Evolutionary conservation across 2,329 filamentous ascomycete species (phyloP).

Genomic region (Neophaeococcomyces mojaviensis): DNA sequence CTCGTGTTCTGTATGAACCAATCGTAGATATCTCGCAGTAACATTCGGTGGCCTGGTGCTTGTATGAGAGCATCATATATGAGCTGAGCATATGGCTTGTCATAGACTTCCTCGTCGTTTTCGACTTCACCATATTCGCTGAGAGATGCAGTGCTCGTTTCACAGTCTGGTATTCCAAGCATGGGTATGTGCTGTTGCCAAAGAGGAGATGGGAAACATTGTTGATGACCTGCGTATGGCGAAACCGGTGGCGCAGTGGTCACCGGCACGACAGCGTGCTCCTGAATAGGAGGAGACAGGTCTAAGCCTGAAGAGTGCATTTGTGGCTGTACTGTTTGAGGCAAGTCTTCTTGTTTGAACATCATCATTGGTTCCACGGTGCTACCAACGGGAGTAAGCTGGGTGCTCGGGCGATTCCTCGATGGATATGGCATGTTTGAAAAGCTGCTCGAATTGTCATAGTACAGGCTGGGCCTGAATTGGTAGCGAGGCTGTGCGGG

Average conservation of each 20-base stretch:
- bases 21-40: slow-evolving; percentile 77
- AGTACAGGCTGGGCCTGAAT: not conserved
- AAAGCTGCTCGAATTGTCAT: not conserved
- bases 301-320: not conserved
- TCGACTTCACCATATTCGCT: slow-evolving; percentile 5
- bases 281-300: not conserved
- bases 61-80: slow-evolving; percentile 70
- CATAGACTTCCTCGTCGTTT: slow-evolving; percentile 30
- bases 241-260: not conserved
- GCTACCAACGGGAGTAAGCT: not conserved
- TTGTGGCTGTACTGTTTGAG: not conserved
- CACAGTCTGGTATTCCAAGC: not conserved
- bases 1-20: slow-evolving; percentile 81
- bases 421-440: not conserved
- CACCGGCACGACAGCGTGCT: not conserved
- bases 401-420: not conserved
- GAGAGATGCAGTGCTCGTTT: slow-evolving; percentile 4
- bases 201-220: not conserved
- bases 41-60: slow-evolving; percentile 60
- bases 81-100: slow-evolving; percentile 71
- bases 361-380: slow-evolving; percentile 7
- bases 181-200: slow-evolving; percentile 2
- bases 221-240: not conserved
- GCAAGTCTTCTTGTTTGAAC: not conserved
- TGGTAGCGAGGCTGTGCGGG: slow-evolving; percentile 2